A percentile compares a stretch with the other conserved stretches of the same genome.
Conservation (phyloP, 2,329 filamentous ascomycete genomes). For the Rutstroemia sp. region DNA sequence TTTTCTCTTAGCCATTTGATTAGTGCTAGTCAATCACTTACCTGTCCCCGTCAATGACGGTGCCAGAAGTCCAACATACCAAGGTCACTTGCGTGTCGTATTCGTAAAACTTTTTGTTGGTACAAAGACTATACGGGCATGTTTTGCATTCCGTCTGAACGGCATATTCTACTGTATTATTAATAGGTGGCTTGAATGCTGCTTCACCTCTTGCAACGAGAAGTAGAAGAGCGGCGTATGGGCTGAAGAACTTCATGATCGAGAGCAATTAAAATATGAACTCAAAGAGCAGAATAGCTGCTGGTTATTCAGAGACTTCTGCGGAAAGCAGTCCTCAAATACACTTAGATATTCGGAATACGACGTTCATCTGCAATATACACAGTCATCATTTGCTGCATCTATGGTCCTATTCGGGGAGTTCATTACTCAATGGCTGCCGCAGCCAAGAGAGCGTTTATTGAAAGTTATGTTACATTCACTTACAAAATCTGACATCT, state of each 20-base stretch:
- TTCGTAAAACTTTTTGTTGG: slow-evolving; percentile 15
- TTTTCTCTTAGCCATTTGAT: neutral
- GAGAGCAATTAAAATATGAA: no score
- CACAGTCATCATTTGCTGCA: no score
- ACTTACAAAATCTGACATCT: neutral
- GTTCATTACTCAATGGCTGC: no score
- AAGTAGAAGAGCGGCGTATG: neutral
- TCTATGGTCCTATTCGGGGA: no score
- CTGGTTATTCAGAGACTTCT: no score
- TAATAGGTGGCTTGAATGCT: slow-evolving; percentile 10
- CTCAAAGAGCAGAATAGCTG: no score
- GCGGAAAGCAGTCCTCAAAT: no score
- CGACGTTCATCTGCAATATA: no score
- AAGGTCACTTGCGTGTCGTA: slow-evolving; percentile 10
- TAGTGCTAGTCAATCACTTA: neutral
- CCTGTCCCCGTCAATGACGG: slow-evolving; percentile 16
- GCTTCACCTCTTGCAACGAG: neutral
- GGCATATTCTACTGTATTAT: slow-evolving; percentile 15
- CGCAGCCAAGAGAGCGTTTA: neutral
- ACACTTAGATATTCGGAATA: no score
- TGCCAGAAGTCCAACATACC: slow-evolving; percentile 18
- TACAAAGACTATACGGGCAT: slow-evolving; percentile 19
- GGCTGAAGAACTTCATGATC: no score
- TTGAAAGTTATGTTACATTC: neutral
- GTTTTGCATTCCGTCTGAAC: slow-evolving; percentile 20